Percentiles rank a stretch among this genome's conserved stretches.
phyloP scores from a whole-genome alignment of 2,329 filamentous ascomycete species.

The Hypoxylon sp. region DNA sequence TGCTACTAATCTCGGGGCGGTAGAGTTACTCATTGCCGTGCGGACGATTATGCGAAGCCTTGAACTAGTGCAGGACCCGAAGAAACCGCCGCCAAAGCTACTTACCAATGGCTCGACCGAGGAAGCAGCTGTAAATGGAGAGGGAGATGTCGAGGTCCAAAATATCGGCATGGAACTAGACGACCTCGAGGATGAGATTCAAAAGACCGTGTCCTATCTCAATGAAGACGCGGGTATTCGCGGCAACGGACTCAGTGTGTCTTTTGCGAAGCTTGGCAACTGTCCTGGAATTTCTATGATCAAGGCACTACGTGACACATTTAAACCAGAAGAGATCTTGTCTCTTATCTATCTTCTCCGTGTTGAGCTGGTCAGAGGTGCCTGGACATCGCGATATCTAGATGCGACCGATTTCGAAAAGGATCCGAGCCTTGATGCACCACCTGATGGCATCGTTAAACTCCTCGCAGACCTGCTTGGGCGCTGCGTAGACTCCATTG shows the following conservation, averaged over 20 bases:
- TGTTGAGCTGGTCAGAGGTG: slow-evolving; percentile 79
- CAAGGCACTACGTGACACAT: slow-evolving; percentile 72
- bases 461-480: slow-evolving; percentile 80
- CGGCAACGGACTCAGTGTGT: slow-evolving; percentile 74
- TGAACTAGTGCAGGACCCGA: slow-evolving; percentile 67
- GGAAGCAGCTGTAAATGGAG: slow-evolving; percentile 38
- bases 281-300: slow-evolving; percentile 74
- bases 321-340: slow-evolving; percentile 77
- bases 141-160: slow-evolving; percentile 50
- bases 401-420: slow-evolving; percentile 67
- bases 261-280: slow-evolving; percentile 77
- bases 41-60: slow-evolving; percentile 78
- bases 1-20: slow-evolving; percentile 74
- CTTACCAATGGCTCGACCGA: slow-evolving; percentile 51
- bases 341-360: slow-evolving; percentile 80
- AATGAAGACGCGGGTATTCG: slow-evolving; percentile 74
- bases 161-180: slow-evolving; percentile 70
- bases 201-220: slow-evolving; percentile 77
- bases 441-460: slow-evolving; percentile 77
- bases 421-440: slow-evolving; percentile 62
- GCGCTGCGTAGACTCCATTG: slow-evolving; percentile 82
- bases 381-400: slow-evolving; percentile 81
- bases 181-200: slow-evolving; percentile 74
- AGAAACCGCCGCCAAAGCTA: slow-evolving; percentile 54
- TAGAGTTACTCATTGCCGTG: slow-evolving; percentile 77